Conservation (phyloP, 805 yeast species). For the Cyberlindnera meyerae region DNA sequence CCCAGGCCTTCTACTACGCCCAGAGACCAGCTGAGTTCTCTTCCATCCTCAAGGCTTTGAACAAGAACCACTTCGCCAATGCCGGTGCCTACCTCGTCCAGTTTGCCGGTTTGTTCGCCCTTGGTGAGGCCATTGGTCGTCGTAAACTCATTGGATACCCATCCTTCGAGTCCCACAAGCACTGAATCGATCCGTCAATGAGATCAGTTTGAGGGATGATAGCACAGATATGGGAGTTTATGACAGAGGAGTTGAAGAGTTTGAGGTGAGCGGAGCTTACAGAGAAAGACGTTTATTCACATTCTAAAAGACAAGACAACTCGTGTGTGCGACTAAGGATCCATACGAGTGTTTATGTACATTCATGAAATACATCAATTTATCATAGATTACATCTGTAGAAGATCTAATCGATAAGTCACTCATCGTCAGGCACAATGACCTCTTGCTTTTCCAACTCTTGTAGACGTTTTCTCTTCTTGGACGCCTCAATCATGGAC, state of each 20-base stretch:
- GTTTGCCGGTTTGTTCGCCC: constrained; percentile 82
- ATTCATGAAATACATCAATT: background rate
- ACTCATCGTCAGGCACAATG: constrained; percentile 8
- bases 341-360: too few relatives aligned
- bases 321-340: too few relatives aligned
- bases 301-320: too few relatives aligned
- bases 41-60: constrained; percentile 40
- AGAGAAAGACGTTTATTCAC: too few relatives aligned
- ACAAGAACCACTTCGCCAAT: constrained; percentile 55
- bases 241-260: too few relatives aligned
- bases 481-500: constrained; percentile 75
- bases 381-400: too few relatives aligned
- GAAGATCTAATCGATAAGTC: too few relatives aligned
- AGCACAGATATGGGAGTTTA: background rate
- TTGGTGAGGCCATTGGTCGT: constrained; percentile 96
- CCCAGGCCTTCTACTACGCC: constrained; percentile 37
- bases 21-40: constrained; percentile 59
- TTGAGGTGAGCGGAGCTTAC: too few relatives aligned
- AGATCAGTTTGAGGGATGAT: background rate
- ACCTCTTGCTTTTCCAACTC: constrained; percentile 4
- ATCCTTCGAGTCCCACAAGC: constrained; percentile 39
- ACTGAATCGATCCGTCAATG: constrained; percentile 6
- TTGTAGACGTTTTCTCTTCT: constrained; percentile 41
- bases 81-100: constrained; percentile 78
- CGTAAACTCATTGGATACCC: constrained; percentile 90